Conservation (phyloP, 345 rosid genomes). For the Camelina sativa region DNA sequence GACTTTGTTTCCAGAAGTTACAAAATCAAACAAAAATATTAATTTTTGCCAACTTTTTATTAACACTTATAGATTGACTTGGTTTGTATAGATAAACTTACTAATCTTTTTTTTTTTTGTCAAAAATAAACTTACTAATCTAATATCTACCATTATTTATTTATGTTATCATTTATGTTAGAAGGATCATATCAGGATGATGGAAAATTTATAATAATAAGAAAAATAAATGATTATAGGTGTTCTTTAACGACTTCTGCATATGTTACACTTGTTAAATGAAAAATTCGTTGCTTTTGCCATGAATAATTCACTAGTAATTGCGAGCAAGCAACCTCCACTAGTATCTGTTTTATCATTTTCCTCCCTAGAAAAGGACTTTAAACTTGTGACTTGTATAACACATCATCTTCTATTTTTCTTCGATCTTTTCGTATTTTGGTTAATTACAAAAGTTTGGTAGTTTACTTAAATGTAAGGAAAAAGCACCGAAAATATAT, state of each 20-base stretch:
- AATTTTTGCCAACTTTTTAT: no score
- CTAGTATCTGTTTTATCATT: not conserved
- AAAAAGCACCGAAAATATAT: conserved; percentile 5
- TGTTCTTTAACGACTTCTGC: conserved; percentile 3
- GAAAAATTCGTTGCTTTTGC: conserved; percentile 2
- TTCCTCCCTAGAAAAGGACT: conserved; percentile 31
- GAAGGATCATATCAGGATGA: conserved; percentile 1
- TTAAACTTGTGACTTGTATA: conserved; percentile 23
- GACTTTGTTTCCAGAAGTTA: no score
- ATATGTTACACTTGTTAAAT: conserved; percentile 12
- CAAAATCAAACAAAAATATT: no score
- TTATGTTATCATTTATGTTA: not conserved
- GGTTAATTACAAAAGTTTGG: not conserved
- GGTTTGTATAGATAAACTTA: no score
- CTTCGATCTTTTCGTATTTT: not conserved
- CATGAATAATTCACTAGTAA: conserved; percentile 8
- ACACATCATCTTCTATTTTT: conserved; percentile 22
- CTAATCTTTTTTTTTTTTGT: no score
- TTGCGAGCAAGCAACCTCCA: conserved; percentile 41
- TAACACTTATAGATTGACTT: no score
- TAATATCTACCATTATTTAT: no score
- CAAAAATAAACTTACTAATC: no score
- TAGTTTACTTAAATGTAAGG: not conserved
- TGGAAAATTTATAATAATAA: not conserved
- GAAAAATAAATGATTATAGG: not conserved